Base-by-base conservation (phyloP, 2,329 filamentous ascomycete genomes). In the Phialophora expanda region DNA sequence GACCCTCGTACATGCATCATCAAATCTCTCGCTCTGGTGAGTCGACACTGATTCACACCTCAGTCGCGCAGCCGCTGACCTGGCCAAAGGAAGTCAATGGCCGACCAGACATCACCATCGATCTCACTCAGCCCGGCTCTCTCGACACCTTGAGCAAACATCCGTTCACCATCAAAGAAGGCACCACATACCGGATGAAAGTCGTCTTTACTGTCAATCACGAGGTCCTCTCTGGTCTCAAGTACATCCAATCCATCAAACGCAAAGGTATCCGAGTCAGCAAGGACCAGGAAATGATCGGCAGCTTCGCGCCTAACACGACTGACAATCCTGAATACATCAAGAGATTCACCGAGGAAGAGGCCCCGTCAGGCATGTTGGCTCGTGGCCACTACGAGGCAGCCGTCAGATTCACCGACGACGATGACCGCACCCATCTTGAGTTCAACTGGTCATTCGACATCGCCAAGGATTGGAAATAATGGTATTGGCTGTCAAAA, bases 261-360 rank as follows among this genome's bases (percentile, higher is more conserved):
- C 86, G 93, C 74, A 93, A 93, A 84, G 91, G 91, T 62, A 85
- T 98, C 77, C 87, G 87, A 66, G 87, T 94, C 68, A 91, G 90
- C 83, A 99, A 97, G 87, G 90, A 95, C 75, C 91, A 96, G 74
- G 94, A 98, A 83, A 99, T 99, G 95, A 90, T 99, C 86, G 93
- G 95, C 80, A 96, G 92, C 74, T 99, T 94, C 76, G 90, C 92
- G 62, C 95, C 95, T 71, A 97, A 90, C 83, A 98, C 94, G 20
- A 90, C 92, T 69, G 90, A 92, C 80, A 92, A 91, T 80, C 88
- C 90, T 9, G 79, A 89, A 69, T 96, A 98, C 80, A 88, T 88
- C 79, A 98, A 98, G 86, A 90, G 90, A 77, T 98, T 73, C 55
- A 48, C 66, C n/a, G 86, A 93, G 74, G 94, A 98, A 78, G 93